Conservation (phyloP, 176 grass and related monocot genomes). For the Poa annua region DNA sequence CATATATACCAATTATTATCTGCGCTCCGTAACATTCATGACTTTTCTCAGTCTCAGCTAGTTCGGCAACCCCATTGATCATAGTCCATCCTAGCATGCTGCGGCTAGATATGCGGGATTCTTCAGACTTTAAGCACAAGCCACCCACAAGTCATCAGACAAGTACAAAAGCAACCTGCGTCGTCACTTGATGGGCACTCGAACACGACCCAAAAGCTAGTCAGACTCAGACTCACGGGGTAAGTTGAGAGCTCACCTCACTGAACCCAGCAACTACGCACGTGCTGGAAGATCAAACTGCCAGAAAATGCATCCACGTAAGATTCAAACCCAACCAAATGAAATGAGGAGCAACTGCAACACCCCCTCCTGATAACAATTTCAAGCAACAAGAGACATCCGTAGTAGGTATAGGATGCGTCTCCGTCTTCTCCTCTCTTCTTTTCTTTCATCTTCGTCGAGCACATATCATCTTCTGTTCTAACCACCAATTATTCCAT, state of each 20-base stretch:
- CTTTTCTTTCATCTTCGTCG: neutral
- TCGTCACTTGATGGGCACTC: conserved; percentile 40
- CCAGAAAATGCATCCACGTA: no score
- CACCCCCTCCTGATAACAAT: neutral
- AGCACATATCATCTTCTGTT: neutral
- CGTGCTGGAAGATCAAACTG: no score
- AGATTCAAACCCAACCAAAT: no score
- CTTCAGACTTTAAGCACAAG: neutral
- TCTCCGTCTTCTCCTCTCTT: neutral
- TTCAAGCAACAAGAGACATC: neutral
- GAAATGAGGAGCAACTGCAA: no score
- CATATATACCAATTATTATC: neutral
- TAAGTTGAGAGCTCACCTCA: conserved; percentile 1
- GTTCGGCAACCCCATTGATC: neutral
- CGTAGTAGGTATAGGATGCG: neutral
- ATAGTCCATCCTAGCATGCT: neutral
- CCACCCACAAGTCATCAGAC: neutral
- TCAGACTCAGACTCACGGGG: neutral
- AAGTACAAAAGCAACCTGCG: conserved; percentile 32
- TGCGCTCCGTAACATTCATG: neutral
- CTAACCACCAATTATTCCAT: conserved; percentile 19
- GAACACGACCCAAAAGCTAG: conserved; percentile 23
- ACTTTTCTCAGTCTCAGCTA: neutral
- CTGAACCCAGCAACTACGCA: neutral
- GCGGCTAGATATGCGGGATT: neutral